phyloP scores from a whole-genome alignment of 805 yeast species.

The Priceomyces haplophilus region DNA sequence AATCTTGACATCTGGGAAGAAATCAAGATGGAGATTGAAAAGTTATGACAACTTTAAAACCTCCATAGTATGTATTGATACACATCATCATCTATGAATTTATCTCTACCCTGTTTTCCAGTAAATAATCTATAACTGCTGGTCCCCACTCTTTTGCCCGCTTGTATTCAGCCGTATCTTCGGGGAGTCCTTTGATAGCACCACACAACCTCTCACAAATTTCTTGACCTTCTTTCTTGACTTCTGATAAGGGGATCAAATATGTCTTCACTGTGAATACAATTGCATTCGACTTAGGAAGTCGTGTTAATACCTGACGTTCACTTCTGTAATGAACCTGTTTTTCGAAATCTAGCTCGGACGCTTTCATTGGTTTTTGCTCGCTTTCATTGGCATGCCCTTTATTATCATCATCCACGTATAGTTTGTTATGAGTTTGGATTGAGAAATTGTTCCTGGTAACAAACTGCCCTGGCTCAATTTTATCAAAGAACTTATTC shows the following conservation, averaged over 20 bases:
- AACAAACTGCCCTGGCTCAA: conserved; percentile 36
- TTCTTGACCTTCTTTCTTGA: conserved; percentile 31
- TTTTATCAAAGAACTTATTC: conserved; percentile 38
- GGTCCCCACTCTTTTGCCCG: conserved; percentile 67
- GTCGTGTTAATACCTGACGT: conserved; percentile 37
- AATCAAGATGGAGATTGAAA: conserved; percentile 42
- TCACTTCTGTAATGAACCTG: conserved; percentile 44
- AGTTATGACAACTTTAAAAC: conserved; percentile 14
- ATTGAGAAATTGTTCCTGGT: conserved; percentile 40
- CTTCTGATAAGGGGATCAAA: conserved; percentile 32
- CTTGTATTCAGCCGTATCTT: conserved; percentile 58
- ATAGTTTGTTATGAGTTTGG: conserved; percentile 34
- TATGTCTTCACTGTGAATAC: conserved; percentile 42
- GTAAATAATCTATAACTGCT: conserved; percentile 44
- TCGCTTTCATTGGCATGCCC: conserved; percentile 31
- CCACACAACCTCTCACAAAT: conserved; percentile 52
- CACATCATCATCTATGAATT: neutral
- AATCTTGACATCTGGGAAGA: conserved; percentile 68
- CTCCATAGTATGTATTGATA: neutral
- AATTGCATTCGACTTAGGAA: conserved; percentile 37
- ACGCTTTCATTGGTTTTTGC: conserved; percentile 23
- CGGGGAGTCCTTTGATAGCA: conserved; percentile 64
- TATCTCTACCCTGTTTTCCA: conserved; percentile 2
- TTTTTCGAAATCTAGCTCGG: conserved; percentile 35
- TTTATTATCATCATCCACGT: conserved; percentile 39